Conservation (phyloP, 805 yeast genomes). For the Ogataea parapolymorpha region DNA sequence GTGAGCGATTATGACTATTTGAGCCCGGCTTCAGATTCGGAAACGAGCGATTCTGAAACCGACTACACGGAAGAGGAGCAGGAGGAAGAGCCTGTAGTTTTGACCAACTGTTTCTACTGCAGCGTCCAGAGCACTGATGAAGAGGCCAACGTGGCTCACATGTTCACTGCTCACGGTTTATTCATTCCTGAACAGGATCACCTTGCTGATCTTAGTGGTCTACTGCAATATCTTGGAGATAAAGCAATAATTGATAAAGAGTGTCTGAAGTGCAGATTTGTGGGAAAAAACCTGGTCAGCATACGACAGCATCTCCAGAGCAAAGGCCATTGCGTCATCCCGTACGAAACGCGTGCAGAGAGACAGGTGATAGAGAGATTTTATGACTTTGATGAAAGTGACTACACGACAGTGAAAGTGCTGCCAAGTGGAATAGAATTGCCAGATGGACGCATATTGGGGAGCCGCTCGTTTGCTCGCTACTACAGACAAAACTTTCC, state of each 20-base stretch:
- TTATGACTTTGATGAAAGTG: conserved; percentile 59
- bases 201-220: conserved; percentile 64
- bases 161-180: conserved; percentile 77
- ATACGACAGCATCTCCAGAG: conserved; percentile 81
- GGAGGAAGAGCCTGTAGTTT: conserved; percentile 30
- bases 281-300: conserved; percentile 75
- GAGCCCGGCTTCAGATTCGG: conserved; percentile 3
- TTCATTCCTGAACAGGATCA: conserved; percentile 81
- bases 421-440: conserved; percentile 54
- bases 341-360: conserved; percentile 79
- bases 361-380: conserved; percentile 64
- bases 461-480: conserved; percentile 71
- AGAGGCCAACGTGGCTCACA: conserved; percentile 58
- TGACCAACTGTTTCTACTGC: conserved; percentile 49
- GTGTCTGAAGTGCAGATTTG: conserved; percentile 78
- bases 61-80: conserved; percentile 11
- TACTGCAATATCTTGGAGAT: conserved; percentile 69
- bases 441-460: conserved; percentile 74
- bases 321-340: conserved; percentile 85
- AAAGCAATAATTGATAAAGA: conserved; percentile 73
- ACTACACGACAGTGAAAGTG: conserved; percentile 28
- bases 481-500: conserved; percentile 60
- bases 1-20: conserved; percentile 13
- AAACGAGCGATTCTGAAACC: conserved; percentile 18
- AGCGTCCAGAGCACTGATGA: conserved; percentile 37